Evolutionary conservation across 2,329 filamentous ascomycete species (phyloP).

Genomic region (Niveomyces coronatus): DNA sequence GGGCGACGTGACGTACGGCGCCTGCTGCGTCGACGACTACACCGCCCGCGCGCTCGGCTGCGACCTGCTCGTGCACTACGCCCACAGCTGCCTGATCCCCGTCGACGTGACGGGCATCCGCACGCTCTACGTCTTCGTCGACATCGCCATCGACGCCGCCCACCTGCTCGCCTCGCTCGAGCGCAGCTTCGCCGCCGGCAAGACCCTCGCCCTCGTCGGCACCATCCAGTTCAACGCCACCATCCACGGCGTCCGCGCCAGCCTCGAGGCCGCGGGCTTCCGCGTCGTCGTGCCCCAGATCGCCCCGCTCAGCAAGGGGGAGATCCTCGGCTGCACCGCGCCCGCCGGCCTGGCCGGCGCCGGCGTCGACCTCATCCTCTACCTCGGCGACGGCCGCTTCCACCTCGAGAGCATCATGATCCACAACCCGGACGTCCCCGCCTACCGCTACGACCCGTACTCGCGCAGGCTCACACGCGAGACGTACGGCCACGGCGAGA

Average conservation of each 20-base stretch:
- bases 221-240: slow-evolving; percentile 99
- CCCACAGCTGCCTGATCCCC: slow-evolving; percentile 91
- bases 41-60: slow-evolving; percentile 89
- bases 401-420: slow-evolving; percentile 99
- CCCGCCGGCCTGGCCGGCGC: slow-evolving; percentile 53
- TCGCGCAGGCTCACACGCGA: slow-evolving; percentile 85
- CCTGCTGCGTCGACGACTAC: slow-evolving; percentile 98
- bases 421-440: slow-evolving; percentile 81
- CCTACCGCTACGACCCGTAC: slow-evolving; percentile 96
- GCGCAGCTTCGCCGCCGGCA: slow-evolving; percentile 75
- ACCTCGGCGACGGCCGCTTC: slow-evolving; percentile 86
- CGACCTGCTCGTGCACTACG: slow-evolving; percentile 91
- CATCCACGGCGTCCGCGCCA: slow-evolving; percentile 71
- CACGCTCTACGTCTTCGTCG: slow-evolving; percentile 95
- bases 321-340: slow-evolving; percentile 95
- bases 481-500: slow-evolving; percentile 82
- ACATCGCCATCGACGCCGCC: slow-evolving; percentile 86
- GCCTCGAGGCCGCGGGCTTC: slow-evolving; percentile 77
- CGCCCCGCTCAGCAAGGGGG: slow-evolving; percentile 76
- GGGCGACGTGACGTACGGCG: slow-evolving; percentile 97
- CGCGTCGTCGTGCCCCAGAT: slow-evolving; percentile 84
- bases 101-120: slow-evolving; percentile 96
- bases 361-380: slow-evolving; percentile 67
- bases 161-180: slow-evolving; percentile 81
- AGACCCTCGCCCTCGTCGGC: slow-evolving; percentile 84